phyloP scores from a whole-genome alignment of 1,284 basidiomycete species.

The Cryptococcus sp. region DNA sequence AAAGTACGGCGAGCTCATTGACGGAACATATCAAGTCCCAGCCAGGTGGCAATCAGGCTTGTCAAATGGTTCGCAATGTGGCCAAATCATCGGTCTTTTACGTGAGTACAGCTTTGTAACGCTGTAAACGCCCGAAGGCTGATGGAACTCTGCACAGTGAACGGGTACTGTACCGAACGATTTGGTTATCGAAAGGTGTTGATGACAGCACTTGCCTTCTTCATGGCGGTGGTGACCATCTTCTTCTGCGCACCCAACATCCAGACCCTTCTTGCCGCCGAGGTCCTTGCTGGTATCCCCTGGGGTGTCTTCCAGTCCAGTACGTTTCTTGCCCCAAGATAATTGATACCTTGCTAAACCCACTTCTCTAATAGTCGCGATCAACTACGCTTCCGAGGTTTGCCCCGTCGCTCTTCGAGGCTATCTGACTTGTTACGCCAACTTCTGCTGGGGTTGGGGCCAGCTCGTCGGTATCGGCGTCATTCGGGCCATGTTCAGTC shows the following conservation, averaged over 20 bases:
- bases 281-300: slow-evolving; percentile 44
- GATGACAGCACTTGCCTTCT: slow-evolving; percentile 35
- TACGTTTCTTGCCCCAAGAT: neutral
- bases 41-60: slow-evolving; percentile 57
- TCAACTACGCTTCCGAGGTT: slow-evolving; percentile 48
- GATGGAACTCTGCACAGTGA: slow-evolving; percentile 24
- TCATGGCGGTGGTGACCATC: slow-evolving; percentile 44
- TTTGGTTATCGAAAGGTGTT: slow-evolving; percentile 49
- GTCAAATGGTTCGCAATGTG: slow-evolving; percentile 49
- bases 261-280: slow-evolving; percentile 36
- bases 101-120: slow-evolving; percentile 6
- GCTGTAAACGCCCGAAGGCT: neutral
- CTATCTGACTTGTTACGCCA: slow-evolving; percentile 49
- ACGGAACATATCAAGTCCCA: slow-evolving; percentile 52
- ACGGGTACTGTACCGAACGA: slow-evolving; percentile 52
- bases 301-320: slow-evolving; percentile 44
- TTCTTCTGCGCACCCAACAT: slow-evolving; percentile 45
- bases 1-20: slow-evolving; percentile 40
- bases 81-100: slow-evolving; percentile 54
- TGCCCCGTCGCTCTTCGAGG: slow-evolving; percentile 48
- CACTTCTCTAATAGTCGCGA: slow-evolving; percentile 23
- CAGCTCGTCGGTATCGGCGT: slow-evolving; percentile 50
- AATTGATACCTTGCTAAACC: neutral
- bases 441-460: slow-evolving; percentile 50
- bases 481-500: slow-evolving; percentile 41